Evolutionary conservation across 1,284 basidiomycete genomes (phyloP), one percentile per base, ranked within the genome.

Genomic region (Marasmius fiardii): DNA sequence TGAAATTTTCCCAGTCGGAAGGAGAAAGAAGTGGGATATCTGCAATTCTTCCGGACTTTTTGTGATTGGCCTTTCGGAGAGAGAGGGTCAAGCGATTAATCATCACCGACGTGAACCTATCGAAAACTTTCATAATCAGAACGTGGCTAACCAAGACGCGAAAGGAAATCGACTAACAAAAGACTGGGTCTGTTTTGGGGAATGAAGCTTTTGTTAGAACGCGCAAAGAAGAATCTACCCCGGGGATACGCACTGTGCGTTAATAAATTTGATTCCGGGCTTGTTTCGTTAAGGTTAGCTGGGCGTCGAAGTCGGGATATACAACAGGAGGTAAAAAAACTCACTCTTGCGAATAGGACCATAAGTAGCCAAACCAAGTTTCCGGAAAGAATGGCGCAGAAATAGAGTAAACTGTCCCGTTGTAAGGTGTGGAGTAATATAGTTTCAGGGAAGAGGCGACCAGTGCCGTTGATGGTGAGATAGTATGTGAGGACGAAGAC

Each of bases 351-450:
- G 53, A 56, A 47, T 8, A 67, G 52, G 16, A 62, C 61, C 41
- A 67, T 59, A 2, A 61, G 58, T 62, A 68, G 65, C 67, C 66
- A 68, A 1, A 65, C 59, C 26, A 65, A 52, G 43, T 67, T 68
- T 0, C 66, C 66, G 0, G 64, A 63, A 4, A 68, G 55, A 23
- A 68, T 67, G 33, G 61, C 62, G 23, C 57, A 64, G 43, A 68
- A 68, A 49, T 67, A 68, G 2, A 67, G 20, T 6, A 60, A 55
- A 1, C 67, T 66, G 41, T 68, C 67, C 35, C 63, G 56, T 12
- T 60, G 60, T 31, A 68, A 67, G 16, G 66, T 67, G 20, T 52
- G 43, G 23, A 64, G 48, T 21, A 63, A 43, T 7, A 28, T 50
- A 10, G 57, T 55, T 14, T 24, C 48, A 39, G 41, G 24, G 39